Evolutionary conservation across 805 yeast genomes (phyloP), one percentile per base, ranked within the genome.

Genomic region (Kuraishia ogatae): DNA sequence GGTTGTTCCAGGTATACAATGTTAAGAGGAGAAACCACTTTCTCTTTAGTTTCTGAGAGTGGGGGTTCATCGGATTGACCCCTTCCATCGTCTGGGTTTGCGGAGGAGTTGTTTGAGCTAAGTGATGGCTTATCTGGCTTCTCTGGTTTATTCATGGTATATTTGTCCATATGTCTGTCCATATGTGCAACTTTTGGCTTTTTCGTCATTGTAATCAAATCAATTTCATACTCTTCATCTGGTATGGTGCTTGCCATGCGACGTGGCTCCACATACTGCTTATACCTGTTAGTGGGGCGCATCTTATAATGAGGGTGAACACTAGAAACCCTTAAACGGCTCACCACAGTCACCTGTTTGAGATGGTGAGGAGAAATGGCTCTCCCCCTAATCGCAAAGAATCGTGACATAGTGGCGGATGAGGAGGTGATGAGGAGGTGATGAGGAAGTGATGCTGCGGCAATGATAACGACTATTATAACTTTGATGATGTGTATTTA

Each of bases 21-120:
- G 6, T 48, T 53, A 8, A 29, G 23, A 20, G 46, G 21, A 35
- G 43, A 35, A 15, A 35, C 43, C 6, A 13, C 43, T 5, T 26
- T 10, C 8, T 26, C 29, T 26, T 26, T 10, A 10, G 48, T 13
- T 15, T 17, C 13, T 28, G 26, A 20, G 2, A 23, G 21, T 52
- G 57, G 17, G 5, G 52, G 26, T 50, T 54, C 60, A 23, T 60
- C 62, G n/a, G n/a, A n/a, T n/a, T n/a, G n/a, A n/a, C n/a, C n/a
- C n/a, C n/a, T n/a, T n/a, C n/a, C n/a, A n/a, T n/a, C n/a, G n/a
- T n/a, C n/a, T n/a, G n/a, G n/a, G n/a, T n/a, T n/a, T n/a, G n/a
- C n/a, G n/a, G n/a, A n/a, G n/a, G n/a, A n/a, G n/a, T n/a, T n/a
- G n/a, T n/a, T n/a, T n/a, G n/a, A n/a, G n/a, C n/a, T n/a, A n/a